Base-by-base conservation (phyloP, 2,329 filamentous ascomycete genomes). In the Phialemoniopsis sp. region DNA sequence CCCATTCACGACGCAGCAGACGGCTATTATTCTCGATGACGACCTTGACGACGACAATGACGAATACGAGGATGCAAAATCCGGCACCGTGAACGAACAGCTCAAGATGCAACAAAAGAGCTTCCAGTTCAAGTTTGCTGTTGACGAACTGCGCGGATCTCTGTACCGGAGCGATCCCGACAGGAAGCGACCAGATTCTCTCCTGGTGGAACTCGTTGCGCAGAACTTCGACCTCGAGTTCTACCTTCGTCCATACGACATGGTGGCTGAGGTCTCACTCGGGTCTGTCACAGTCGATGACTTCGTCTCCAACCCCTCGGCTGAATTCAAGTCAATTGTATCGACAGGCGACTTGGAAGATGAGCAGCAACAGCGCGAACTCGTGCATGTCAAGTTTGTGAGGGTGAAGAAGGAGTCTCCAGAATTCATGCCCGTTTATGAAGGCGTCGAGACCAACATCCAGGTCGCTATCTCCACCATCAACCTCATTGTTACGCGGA, bases 241-340 rank as follows among this genome's bases (percentile, higher is more conserved):
- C 56, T 94, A 90, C 56, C 82, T 95, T 42, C 77, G 91, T 17
- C 83, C 87, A 0, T 96, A 85, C 51, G 91, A 98, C 57, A 93
- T 98, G 83, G 87, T 84, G 18, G 91, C 93, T 2, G 87, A 96
- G 53, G 87, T 98, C 18, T 82, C 89, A 1, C 74, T 99, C 9
- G 86, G 87, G 13, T 90, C 89, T 2, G 71, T 98, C 14, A 88
- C 85, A 1, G 81, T 98, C 4, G 91, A 97, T 54, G 93, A 99
- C 56, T 90, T 97, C 56, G 91, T 99, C 8, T 91, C 93, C 48
- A 85, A 91, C 39, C 82, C 89, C 0, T 70, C 87, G 0, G 84
- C 85, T 8, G 91, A 97, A 54, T 98, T 99, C 71, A 95, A 93
- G 63, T 91, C 91, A 18, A 94, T 99, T 37, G 80, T 99, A n/a